Evolutionary conservation across 2,329 filamentous ascomycete species (phyloP).

Genomic region (Aureobasidium pullulans): DNA sequence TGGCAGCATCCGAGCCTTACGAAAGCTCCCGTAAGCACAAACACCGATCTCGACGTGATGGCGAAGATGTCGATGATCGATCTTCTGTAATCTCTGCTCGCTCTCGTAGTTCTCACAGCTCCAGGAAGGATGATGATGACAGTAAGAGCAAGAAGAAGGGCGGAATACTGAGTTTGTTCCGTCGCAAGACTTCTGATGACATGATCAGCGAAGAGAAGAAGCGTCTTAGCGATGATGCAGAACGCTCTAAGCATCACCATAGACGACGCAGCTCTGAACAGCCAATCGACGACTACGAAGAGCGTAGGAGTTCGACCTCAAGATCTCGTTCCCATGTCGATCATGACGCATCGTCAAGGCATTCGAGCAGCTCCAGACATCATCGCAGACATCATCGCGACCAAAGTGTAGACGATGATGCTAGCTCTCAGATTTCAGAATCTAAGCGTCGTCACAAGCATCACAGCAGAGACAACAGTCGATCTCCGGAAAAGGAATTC

Average conservation of each 20-base stretch:
- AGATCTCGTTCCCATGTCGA: constrained; percentile 18
- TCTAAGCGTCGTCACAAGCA: constrained; percentile 6
- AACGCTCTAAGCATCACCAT: constrained; percentile 38
- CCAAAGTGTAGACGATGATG: constrained; percentile 19
- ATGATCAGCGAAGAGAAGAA: constrained; percentile 28
- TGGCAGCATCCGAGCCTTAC: constrained; percentile 35
- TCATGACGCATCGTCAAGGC: constrained; percentile 17
- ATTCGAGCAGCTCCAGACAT: constrained; percentile 17
- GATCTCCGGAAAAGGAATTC: background rate
- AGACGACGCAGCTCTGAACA: constrained; percentile 29
- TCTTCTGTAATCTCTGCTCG: constrained; percentile 35
- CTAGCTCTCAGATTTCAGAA: constrained; percentile 13
- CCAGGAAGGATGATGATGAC: constrained; percentile 31
- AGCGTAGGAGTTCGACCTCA: constrained; percentile 17
- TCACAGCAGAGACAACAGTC: background rate
- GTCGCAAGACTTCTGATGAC: constrained; percentile 36
- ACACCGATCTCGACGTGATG: constrained; percentile 32
- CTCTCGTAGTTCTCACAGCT: constrained; percentile 18
- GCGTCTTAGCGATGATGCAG: constrained; percentile 31
- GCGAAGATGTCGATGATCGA: constrained; percentile 34
- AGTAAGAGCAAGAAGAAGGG: constrained; percentile 38
- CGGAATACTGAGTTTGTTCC: constrained; percentile 40
- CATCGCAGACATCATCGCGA: constrained; percentile 17
- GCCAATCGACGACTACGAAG: constrained; percentile 18
- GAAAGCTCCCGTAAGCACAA: constrained; percentile 23